Percentiles rank a stretch among this genome's conserved stretches.
These are phyloP conservation scores for Starmera caribaea DNA, from an alignment of 805 yeast species.

Conservation along the genomic window DNA sequence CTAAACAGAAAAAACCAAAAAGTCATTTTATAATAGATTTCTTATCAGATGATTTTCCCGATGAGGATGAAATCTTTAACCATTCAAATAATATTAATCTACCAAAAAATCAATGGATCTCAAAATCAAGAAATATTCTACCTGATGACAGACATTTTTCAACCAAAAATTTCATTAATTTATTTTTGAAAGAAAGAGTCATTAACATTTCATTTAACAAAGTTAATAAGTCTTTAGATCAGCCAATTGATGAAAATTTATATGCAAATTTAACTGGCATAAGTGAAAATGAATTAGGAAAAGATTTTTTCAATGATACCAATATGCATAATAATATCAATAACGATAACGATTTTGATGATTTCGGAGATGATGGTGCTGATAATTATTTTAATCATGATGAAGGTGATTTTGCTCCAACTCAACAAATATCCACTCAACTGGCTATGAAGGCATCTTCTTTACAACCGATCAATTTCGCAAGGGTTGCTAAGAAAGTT, in stretches of 20 bases:
- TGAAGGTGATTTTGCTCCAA: conserved; percentile 14
- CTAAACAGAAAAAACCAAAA: conserved; percentile 19
- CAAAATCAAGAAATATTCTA: conserved; percentile 37
- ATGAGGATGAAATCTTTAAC: conserved; percentile 33
- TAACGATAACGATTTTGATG: conserved; percentile 28
- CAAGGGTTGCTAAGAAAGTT: conserved; percentile 69
- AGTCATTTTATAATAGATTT: conserved; percentile 35
- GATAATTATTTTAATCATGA: conserved; percentile 18
- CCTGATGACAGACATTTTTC: conserved; percentile 73
- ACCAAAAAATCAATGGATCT: conserved; percentile 32
- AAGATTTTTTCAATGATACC: too few relatives aligned
- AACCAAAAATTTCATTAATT: conserved; percentile 53
- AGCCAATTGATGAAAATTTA: conserved; percentile 35
- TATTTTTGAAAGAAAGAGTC: conserved; percentile 58
- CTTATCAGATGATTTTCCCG: conserved; percentile 16
- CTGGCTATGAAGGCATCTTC: conserved; percentile 13
- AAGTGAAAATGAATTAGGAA: conserved; percentile 12
- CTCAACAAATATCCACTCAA: conserved; percentile 12
- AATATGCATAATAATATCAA: conserved; percentile 17
- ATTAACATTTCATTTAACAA: conserved; percentile 26
- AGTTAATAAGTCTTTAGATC: conserved; percentile 11
- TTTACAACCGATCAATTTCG: conserved; percentile 39
- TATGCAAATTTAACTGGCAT: conserved; percentile 52
- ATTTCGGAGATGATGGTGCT: conserved; percentile 22
- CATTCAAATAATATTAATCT: conserved; percentile 24